Evolutionary conservation across 139 green algal species (phyloP), one percentile per base, ranked within the genome.

Genomic region (Gonium pectorale): DNA sequence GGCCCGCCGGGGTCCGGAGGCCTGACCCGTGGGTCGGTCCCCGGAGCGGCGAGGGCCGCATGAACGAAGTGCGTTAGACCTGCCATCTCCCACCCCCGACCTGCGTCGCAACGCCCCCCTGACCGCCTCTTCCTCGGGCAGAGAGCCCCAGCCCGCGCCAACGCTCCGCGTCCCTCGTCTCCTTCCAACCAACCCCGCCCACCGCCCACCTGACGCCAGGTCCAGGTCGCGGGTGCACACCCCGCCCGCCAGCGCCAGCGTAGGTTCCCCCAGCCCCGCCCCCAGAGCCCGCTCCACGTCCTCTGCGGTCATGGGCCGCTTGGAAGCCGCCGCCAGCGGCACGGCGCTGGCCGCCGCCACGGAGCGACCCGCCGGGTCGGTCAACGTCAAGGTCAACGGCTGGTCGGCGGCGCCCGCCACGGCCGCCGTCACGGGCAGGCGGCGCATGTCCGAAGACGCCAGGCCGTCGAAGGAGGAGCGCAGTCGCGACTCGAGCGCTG

Each of bases 271-370:
- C 46, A 97, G 81, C 79, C 90, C 67, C 2, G 73, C 40, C 27
- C 93, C 93, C 54, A 97, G 67, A 17, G 87, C 92, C 31, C 82
- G 86, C 19, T 62, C 49, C 40, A 97, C 63, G 13, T 94, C 88
- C 5, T 51, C 86, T 37, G 59, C 60, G 0, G 40, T 75, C 75
- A 97, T 56, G 0, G 87, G 69, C 46, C 86, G 67, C 24, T 83
- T 83, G 13, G 51, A 51, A 15, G 86, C 72, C 5, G 89, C 79
- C 24, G 80, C 26, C 51, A 91, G 80, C 66, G 87, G 70, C 19
- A 85, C 56, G 17, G 44, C 27, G 0, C 64, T 80, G 4, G 70
- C 86, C 21, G 84, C 90, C 17, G 4, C 38, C 15, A 60, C 91
- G 2, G 29, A 43, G 31, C 78, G 38, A 29, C 91, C 63, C 17